A percentile compares a stretch with the other conserved stretches of the same genome.
Evolutionary conservation across 2,329 filamentous ascomycete species (phyloP).

Genomic region (Cercospora zeina): DNA sequence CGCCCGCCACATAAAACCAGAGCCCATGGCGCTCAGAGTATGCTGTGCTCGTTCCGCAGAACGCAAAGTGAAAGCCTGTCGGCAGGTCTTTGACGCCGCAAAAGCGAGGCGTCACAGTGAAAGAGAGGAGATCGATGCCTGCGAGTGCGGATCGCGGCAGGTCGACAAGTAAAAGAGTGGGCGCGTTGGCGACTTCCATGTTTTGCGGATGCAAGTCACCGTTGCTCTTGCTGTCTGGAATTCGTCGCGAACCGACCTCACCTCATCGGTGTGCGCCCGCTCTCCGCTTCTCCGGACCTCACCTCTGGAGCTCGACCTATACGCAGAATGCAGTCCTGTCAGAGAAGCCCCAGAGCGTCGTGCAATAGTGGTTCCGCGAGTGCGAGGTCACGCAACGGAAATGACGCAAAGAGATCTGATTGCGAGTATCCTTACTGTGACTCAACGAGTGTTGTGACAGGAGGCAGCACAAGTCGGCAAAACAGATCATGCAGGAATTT

Average conservation of each 20-base stretch:
- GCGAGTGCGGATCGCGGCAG: conserved; percentile 51
- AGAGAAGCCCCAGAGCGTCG: not conserved
- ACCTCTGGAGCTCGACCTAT: not conserved
- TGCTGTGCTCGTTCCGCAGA: conserved; percentile 58
- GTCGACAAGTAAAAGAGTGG: conserved; percentile 46
- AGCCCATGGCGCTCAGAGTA: conserved; percentile 62
- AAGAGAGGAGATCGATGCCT: conserved; percentile 60
- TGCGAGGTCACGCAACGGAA: not conserved
- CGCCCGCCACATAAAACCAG: conserved; percentile 56
- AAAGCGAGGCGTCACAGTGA: conserved; percentile 63
- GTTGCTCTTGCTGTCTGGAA: not conserved
- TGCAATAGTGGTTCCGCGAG: not conserved
- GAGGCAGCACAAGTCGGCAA: too few relatives aligned
- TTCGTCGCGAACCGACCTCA: not conserved
- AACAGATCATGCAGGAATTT: not conserved
- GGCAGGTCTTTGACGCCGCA: conserved; percentile 62
- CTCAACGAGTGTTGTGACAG: not conserved
- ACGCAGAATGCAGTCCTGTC: not conserved
- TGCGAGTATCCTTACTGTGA: not conserved
- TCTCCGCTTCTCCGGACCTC: not conserved
- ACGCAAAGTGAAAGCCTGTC: conserved; percentile 61
- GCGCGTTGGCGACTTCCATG: conserved; percentile 34
- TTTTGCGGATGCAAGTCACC: not conserved
- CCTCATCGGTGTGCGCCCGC: not conserved
- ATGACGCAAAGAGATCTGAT: not conserved